Evolutionary conservation across 2,329 filamentous ascomycete species (phyloP).

Genomic region (Ophiostoma ulmi): DNA sequence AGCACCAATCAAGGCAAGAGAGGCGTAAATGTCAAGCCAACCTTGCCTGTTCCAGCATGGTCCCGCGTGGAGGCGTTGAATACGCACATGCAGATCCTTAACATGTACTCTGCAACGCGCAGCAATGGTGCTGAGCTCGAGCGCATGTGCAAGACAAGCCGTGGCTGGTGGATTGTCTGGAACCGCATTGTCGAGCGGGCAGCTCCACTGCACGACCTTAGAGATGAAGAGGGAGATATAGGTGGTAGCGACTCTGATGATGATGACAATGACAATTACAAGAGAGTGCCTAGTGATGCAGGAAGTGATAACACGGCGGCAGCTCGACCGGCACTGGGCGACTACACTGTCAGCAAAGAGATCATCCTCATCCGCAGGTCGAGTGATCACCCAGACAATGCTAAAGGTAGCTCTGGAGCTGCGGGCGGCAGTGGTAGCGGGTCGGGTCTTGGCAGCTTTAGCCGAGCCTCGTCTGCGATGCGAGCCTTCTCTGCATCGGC

Average conservation of each 20-base stretch:
- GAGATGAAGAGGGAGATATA: constrained; percentile 15
- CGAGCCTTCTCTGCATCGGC: constrained; percentile 22
- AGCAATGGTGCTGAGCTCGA: constrained; percentile 46
- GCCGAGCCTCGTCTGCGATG: constrained; percentile 33
- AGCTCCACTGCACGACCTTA: not conserved
- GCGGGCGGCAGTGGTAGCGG: constrained; percentile 4
- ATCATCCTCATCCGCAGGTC: constrained; percentile 57
- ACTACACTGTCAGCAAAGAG: constrained; percentile 46
- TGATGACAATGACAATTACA: not conserved
- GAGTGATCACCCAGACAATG: constrained; percentile 45
- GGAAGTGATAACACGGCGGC: constrained; percentile 19
- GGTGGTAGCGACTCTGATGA: not conserved
- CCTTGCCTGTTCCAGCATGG: constrained; percentile 39
- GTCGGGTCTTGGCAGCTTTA: constrained; percentile 30
- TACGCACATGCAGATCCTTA: constrained; percentile 60
- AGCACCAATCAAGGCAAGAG: not conserved
- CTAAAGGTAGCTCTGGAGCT: constrained; percentile 35
- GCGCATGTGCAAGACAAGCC: constrained; percentile 59
- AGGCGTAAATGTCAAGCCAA: not conserved
- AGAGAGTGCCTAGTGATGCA: constrained; percentile 11
- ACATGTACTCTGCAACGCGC: constrained; percentile 48
- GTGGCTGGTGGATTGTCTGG: constrained; percentile 68
- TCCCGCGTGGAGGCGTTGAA: constrained; percentile 58
- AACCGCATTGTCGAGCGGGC: constrained; percentile 45
- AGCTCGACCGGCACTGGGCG: constrained; percentile 16